A percentile compares a stretch with the other conserved stretches of the same genome.
These are phyloP conservation scores for Aristolochia contorta DNA, from an alignment of 164 flowering plant species.

Conservation along the genomic window DNA sequence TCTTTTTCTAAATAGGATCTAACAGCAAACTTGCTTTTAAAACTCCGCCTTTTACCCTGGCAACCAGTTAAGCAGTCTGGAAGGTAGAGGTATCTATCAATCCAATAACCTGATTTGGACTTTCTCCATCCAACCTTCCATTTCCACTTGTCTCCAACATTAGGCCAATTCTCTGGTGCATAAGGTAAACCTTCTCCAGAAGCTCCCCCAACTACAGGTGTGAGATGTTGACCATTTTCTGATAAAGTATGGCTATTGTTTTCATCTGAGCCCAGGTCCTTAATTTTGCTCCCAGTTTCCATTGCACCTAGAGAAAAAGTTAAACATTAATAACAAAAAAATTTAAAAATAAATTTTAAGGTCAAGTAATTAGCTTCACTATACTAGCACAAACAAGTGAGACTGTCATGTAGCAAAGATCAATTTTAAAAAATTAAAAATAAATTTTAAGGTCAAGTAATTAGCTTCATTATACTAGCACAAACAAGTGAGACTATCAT, in stretches of 20 bases:
- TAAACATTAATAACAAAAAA: not conserved
- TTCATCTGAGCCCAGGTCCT: conserved; percentile 31
- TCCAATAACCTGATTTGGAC: conserved; percentile 28
- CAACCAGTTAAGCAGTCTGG: conserved; percentile 28
- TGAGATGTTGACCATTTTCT: conserved; percentile 20
- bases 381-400: no score
- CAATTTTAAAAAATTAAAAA: no score
- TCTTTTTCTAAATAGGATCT: conserved; percentile 25
- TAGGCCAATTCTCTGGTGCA: conserved; percentile 80
- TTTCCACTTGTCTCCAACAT: conserved; percentile 64
- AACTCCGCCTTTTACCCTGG: conserved; percentile 11
- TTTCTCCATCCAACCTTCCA: conserved; percentile 74
- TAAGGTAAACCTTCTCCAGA: conserved; percentile 73
- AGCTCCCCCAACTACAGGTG: conserved; percentile 31
- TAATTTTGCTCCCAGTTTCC: conserved; percentile 9
- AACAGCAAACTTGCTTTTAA: conserved; percentile 55
- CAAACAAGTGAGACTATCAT: no score
- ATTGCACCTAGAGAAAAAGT: conserved; percentile 1
- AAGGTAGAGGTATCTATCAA: conserved; percentile 56
- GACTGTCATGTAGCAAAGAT: no score
- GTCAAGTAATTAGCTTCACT: no score
- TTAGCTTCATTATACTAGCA: no score
- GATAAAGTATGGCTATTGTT: conserved; percentile 16
- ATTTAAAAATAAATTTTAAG: no score
- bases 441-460: no score